Base-by-base conservation (phyloP, 306 rosid species). In the Cicer pinnatifidum region DNA sequence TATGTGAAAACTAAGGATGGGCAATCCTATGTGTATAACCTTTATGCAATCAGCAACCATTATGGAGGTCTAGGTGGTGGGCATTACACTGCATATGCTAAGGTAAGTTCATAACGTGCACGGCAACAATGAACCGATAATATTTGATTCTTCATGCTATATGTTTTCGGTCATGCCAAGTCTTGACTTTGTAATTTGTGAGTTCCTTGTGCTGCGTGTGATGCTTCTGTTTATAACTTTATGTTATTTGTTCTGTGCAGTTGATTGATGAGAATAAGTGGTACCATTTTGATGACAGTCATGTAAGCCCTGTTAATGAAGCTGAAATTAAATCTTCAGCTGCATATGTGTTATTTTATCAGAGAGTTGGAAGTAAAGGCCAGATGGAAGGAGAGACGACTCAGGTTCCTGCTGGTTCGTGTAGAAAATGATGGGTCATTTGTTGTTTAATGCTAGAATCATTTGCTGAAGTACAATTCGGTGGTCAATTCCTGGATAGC, bases 41-140 rank as follows among this genome's bases (percentile, higher is more conserved):
- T 95, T 40, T 95, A 91, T 76, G 97, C 99, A 71, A 80, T 95
- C 82, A 95, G 97, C 90, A 95, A 95, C 84, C 99, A 95, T 81
- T 91, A 95, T 68, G 99, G 99, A 19, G 97, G 97, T 81, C 87
- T 95, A 44, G 99, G 97, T 19, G 96, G 99, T 33, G 99, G 99
- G 67, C 99, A 95, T 82, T 91, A 95, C 86, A 88, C 99, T 75
- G 99, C 99, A 3, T 92, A 91, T 71, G 91, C 92, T 1, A 91
- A 95, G 97, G 99, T 91, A 66, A 67, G 6, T 43, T 79, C 16
- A 11, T 51, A 45, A 64, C 57, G 8, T 63, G 71, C 11, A 59
- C 13, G 48, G 0, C 11, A 11, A 40, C 37, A 9, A 28, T 39
- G 11, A 28, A 28, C 35, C 5, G 5, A 28, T 28, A 28, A 16